Evolutionary conservation across 1,284 basidiomycete species (phyloP), one percentile per base, ranked within the genome.

Genomic region (Pisolithus thermaeus): DNA sequence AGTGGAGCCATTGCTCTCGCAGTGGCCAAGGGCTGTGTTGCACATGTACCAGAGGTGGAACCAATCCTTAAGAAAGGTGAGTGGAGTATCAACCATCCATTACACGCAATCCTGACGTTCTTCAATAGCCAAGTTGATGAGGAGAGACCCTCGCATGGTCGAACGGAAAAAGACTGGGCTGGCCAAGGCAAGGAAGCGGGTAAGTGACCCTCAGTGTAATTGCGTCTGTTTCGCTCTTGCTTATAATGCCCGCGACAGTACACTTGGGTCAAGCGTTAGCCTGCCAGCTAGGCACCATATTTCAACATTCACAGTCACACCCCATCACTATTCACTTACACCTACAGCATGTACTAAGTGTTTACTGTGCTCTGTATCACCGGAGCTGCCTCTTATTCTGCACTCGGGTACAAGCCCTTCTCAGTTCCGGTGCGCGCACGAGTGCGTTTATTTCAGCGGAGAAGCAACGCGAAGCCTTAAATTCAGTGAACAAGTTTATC

Each of bases 121-220:
- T 59, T 50, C 57, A 35, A 0, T 68, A 94, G 95, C 92, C 57
- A 89, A 92, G 73, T 74, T 96, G 37, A 72, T 94, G 54, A 84
- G 84, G 69, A 85, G 96, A 64, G 96, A 99, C 74, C 91, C 93
- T 44, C 88, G 96, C 70, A 92, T 95, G 87, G 94, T 97, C 30
- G 96, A 99, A 75, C 81, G 96, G 60, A 99, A 99, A 75, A 97
- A 98, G 79, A 93, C 96, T 7, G 90, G 90, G 55, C 70, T 84
- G 59, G 83, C 87, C 56, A 97, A 97, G 76, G 92, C 96, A 56
- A 84, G 95, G 69, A 95, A 96, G 74, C 79, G 78, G 70, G 91
- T 92, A 70, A 50, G 89, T 85, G 59, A 35, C 44, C 36, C n/a
- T 12, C 49, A 41, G n/a, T 35, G 43, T 49, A 14, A 20, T 20